Percentiles rank a stretch among this genome's conserved stretches.
Evolutionary conservation across 179 eudicot genomes (phyloP).

Genomic region (Beta lomatogona): DNA sequence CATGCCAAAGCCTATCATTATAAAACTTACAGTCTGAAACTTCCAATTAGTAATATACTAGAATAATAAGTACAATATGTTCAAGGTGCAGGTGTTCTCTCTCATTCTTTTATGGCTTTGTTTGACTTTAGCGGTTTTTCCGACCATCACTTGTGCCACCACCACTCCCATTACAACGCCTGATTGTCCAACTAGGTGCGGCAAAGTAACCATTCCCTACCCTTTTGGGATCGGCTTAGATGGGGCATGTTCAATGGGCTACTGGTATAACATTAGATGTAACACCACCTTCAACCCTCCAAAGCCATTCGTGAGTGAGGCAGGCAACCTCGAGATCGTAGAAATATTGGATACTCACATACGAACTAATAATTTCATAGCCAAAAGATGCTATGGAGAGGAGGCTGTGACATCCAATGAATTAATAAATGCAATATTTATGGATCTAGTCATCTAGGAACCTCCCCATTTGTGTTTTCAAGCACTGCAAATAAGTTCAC

Average conservation of each 20-base stretch:
- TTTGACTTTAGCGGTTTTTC: neutral
- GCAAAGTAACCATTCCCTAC: conserved; percentile 24
- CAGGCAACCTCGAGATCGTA: conserved; percentile 18
- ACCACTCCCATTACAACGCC: conserved; percentile 32
- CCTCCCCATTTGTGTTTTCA: conserved; percentile 38
- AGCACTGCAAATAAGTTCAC: conserved; percentile 41
- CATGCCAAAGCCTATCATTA: no score
- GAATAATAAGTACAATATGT: no score
- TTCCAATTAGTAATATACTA: neutral
- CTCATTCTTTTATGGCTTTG: neutral
- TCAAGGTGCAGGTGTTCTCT: neutral
- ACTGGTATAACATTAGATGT: conserved; percentile 39
- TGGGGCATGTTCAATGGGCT: conserved; percentile 29
- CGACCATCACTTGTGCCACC: conserved; percentile 1
- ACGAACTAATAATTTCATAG: conserved; percentile 30
- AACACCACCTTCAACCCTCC: conserved; percentile 43
- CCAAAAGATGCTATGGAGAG: conserved; percentile 27
- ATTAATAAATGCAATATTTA: no score
- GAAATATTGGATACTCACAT: conserved; percentile 39
- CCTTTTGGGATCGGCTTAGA: conserved; percentile 51
- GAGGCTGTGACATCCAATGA: no score
- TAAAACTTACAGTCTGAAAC: no score
- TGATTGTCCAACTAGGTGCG: conserved; percentile 42
- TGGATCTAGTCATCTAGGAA: no score
- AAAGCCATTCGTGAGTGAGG: conserved; percentile 25